Base-by-base conservation (phyloP, 768 basidiomycete genomes). In the Phlegmacium glaucopus region DNA sequence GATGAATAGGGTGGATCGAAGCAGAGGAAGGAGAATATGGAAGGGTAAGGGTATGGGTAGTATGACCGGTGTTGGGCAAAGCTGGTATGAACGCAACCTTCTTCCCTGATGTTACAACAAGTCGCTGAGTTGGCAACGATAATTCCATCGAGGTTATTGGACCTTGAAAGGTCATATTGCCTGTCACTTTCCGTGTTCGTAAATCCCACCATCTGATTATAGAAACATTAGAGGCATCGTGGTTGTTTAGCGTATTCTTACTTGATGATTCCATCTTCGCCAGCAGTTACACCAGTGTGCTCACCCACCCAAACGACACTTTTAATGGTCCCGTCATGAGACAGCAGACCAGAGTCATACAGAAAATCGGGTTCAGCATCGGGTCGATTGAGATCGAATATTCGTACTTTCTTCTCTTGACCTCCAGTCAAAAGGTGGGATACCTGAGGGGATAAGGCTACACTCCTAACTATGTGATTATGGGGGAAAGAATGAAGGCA, bases 401-500 rank as follows among this genome's bases (percentile, higher is more conserved):
- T 83, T 54, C 96, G 80, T 42, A 95, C 88, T 70, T 92, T 95
- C 78, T 97, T 98, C 67, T 98, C 96, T 70, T 97, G 89, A 1
- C 95, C 95, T 43, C 94, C 95, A 16, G 90, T 91, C 49, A 95
- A 75, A 49, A 94, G 76, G 64, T 82, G 85, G 4, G 77, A 72
- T 16, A 78, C 67, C 41, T 70, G 69, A 6, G 89, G 84, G 25
- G 91, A 90, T 55, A 96, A 69, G 16, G 94, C 94, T 45, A 97
- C 91, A 39, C 86, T 93, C 56, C 94, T 89, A 59, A 99, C 96
- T 62, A 99, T 99, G 71, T 98, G 96, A 61, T 94, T 89, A 67
- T 99, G 96, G 10, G 93, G 87, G 63, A 98, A 95, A n/a, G 95
- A 96, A 58, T 96, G 90, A 32, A 98, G 74, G 26, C 76, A 67